Conservation (phyloP, 768 basidiomycete species). For the Lactarius akahatsu region DNA sequence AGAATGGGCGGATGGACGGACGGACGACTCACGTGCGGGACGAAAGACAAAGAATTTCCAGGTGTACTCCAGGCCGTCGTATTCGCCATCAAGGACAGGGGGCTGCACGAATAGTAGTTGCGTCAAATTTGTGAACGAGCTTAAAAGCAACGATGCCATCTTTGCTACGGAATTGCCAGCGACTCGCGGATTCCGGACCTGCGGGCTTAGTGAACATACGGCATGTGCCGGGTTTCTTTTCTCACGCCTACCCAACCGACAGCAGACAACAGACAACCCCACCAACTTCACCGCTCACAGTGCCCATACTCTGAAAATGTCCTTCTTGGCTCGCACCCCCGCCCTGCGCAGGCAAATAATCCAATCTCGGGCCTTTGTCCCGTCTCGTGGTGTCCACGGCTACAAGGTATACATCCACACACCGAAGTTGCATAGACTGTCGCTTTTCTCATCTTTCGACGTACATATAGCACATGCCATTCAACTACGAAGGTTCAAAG, state of each 20-base stretch:
- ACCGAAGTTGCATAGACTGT: not conserved
- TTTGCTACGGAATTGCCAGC: not conserved
- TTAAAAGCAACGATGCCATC: slow-evolving; percentile 12
- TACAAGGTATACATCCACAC: slow-evolving; percentile 15
- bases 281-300: slow-evolving; percentile 11
- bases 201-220: not conserved
- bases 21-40: slow-evolving; percentile 60
- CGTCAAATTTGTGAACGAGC: slow-evolving; percentile 6
- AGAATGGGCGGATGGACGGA: slow-evolving; percentile 9
- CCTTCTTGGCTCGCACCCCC: slow-evolving; percentile 27
- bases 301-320: slow-evolving; percentile 17
- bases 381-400: slow-evolving; percentile 27
- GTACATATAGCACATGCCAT: slow-evolving; percentile 27
- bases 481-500: slow-evolving; percentile 26
- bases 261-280: not conserved
- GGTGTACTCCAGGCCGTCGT: slow-evolving; percentile 70
- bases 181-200: not conserved
- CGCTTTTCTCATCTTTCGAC: not conserved
- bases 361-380: slow-evolving; percentile 22
- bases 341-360: slow-evolving; percentile 24
- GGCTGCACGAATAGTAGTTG: slow-evolving; percentile 48
- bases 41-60: slow-evolving; percentile 80
- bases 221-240: not conserved
- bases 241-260: not conserved
- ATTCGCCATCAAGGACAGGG: slow-evolving; percentile 52